A percentile compares a stretch with the other conserved stretches of the same genome.
phyloP scores from a whole-genome alignment of 192 early-diverging fungal genomes.

The Entomortierella chlamydospora region DNA sequence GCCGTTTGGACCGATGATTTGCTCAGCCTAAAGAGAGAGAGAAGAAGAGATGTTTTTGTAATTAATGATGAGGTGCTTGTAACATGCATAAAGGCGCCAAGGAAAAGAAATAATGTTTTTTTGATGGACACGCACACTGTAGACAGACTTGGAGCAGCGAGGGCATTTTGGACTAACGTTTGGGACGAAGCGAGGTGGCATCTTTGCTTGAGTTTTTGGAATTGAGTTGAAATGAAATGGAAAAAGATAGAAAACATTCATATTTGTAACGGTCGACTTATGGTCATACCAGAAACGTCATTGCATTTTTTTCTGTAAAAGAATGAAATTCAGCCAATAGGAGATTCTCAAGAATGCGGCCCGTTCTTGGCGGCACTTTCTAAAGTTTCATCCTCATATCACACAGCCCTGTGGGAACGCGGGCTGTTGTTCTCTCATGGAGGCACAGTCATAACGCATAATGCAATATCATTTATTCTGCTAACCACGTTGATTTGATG shows the following conservation, averaged over 20 bases:
- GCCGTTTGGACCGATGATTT: slow-evolving; percentile 54
- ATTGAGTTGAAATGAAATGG: background rate
- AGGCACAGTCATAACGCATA: too few species aligned
- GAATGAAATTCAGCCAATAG: background rate
- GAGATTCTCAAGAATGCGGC: background rate
- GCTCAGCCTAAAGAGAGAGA: slow-evolving; percentile 27
- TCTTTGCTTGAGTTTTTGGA: slow-evolving; percentile 13
- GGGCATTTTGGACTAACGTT: slow-evolving; percentile 57
- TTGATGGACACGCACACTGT: slow-evolving; percentile 56
- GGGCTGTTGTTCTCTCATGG: too few species aligned
- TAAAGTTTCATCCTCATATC: too few species aligned
- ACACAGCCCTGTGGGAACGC: too few species aligned
- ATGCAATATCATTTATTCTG: too few species aligned
- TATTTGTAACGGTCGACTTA: background rate
- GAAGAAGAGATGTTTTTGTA: too few species aligned
- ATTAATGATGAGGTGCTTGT: too few species aligned
- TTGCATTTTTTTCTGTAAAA: background rate
- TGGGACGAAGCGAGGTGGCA: slow-evolving; percentile 62
- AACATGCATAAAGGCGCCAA: background rate
- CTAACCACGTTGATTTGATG: too few species aligned
- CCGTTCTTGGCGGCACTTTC: background rate
- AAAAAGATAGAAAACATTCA: background rate
- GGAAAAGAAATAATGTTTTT: background rate
- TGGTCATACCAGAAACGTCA: background rate
- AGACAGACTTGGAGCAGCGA: slow-evolving; percentile 64